phyloP scores from a whole-genome alignment of 2,329 filamentous ascomycete genomes.

The Cytospora leucostoma region DNA sequence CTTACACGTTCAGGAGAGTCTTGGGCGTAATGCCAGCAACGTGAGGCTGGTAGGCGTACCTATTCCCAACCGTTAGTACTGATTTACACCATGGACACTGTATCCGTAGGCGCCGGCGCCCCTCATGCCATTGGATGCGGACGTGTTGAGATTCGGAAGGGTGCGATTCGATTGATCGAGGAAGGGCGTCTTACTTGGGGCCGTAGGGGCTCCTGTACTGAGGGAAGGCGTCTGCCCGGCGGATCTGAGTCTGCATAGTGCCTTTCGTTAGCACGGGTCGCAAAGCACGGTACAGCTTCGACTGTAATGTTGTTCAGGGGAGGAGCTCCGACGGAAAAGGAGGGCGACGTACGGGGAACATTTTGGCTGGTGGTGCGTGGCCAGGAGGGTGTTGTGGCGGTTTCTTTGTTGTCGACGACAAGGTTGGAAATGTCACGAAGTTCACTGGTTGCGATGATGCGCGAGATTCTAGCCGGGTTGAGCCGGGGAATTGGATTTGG shows the following conservation, averaged over 20 bases:
- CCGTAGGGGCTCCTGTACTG: slow-evolving; percentile 64
- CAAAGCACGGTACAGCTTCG: neutral
- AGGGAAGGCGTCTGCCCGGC: slow-evolving; percentile 38
- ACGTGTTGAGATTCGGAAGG: slow-evolving; percentile 2
- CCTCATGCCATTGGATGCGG: neutral
- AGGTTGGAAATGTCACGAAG: slow-evolving; percentile 27
- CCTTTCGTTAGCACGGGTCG: slow-evolving; percentile 36
- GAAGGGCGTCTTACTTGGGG: slow-evolving; percentile 59
- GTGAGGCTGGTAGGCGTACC: slow-evolving; percentile 62
- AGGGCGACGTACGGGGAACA: slow-evolving; percentile 35
- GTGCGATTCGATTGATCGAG: slow-evolving; percentile 5
- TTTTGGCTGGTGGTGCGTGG: slow-evolving; percentile 32
- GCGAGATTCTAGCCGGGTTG: slow-evolving; percentile 25
- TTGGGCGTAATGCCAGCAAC: slow-evolving; percentile 54
- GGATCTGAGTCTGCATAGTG: slow-evolving; percentile 47
- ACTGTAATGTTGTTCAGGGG: neutral
- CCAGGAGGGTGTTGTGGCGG: slow-evolving; percentile 31
- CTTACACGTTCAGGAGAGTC: slow-evolving; percentile 55
- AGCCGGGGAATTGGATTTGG: slow-evolving; percentile 18
- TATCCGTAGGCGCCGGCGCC: neutral
- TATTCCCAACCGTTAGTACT: slow-evolving; percentile 40
- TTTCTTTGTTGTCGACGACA: slow-evolving; percentile 31
- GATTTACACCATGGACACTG: neutral
- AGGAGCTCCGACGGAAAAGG: neutral
- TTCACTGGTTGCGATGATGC: slow-evolving; percentile 26